Evolutionary conservation across 345 rosid genomes (phyloP), one percentile per base, ranked within the genome.

Genomic region (Camelina sativa): DNA sequence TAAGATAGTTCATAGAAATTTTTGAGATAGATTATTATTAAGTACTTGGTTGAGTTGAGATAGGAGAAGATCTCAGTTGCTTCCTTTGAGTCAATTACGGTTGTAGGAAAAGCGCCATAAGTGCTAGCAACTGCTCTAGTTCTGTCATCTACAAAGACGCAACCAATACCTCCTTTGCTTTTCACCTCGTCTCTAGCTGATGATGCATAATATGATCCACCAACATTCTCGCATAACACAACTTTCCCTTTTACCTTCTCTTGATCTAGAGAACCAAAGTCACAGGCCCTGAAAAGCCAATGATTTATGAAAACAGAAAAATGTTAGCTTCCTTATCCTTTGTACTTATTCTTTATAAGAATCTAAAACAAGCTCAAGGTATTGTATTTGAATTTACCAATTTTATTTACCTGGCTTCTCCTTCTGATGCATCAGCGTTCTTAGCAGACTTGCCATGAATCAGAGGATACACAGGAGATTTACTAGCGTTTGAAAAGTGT

Each of bases 31-130:
- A 6, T 62, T 55, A 34, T 51, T 23, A 48, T 51, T 23, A 48
- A 56, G 69, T 84, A 89, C 98, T 72, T 74, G 30, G 90, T 89
- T 46, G 92, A 86, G 84, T 87, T 93, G 66, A 93, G 80, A 65
- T 93, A 91, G 23, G 84, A 72, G 4, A 74, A 71, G 75, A 91
- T 76, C 51, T 81, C 76, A 5, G 70, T 71, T 59, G 78, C 90
- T 25, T 91, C 94, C 23, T 80, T 83, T 13, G 86, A 79, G 72
- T 85, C 80, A 53, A 93, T 75, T 1, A 84, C 82, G 0, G 87
- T 79, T 51, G 73, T 72, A 1, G 96, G 91, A 37, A 87, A 89
- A 35, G 82, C 38, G 3, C 78, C 83, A 35, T 71, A 91, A 54
- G 52, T 40, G 12, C 85, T 75, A 8, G 92, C 86, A 32, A 82